phyloP scores from a whole-genome alignment of 1,284 basidiomycete genomes.

The Pyrrhoderma lamaoense region DNA sequence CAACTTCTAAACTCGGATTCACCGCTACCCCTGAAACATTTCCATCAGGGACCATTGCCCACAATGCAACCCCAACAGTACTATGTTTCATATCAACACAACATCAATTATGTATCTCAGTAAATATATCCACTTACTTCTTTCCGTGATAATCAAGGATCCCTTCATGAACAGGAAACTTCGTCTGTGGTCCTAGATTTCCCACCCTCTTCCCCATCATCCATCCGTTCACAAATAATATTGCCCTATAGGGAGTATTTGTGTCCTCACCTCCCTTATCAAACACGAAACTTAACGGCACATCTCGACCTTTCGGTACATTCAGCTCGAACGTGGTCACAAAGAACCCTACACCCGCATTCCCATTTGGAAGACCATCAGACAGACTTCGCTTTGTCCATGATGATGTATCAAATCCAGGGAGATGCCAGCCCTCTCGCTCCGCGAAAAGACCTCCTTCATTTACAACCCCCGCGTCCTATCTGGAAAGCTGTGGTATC shows the following conservation, averaged over 20 bases:
- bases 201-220: constrained; percentile 72
- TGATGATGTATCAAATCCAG: constrained; percentile 54
- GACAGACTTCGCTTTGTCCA: constrained; percentile 52
- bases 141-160: constrained; percentile 62
- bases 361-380: constrained; percentile 45
- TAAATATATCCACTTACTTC: constrained; percentile 65
- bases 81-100: constrained; percentile 28
- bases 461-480: constrained; percentile 64
- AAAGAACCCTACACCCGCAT: constrained; percentile 73
- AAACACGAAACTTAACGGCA: constrained; percentile 63
- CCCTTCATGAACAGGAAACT: constrained; percentile 73
- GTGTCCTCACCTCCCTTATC: constrained; percentile 31
- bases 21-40: constrained; percentile 19
- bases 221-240: constrained; percentile 81
- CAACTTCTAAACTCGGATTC: constrained; percentile 44
- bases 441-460: constrained; percentile 79
- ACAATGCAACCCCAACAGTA: constrained; percentile 64
- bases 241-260: constrained; percentile 59
- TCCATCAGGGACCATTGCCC: constrained; percentile 49
- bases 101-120: not conserved
- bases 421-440: constrained; percentile 76
- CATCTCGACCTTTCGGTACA: constrained; percentile 53
- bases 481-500: constrained; percentile 49
- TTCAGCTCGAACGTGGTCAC: constrained; percentile 60
- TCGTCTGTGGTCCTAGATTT: constrained; percentile 71